phyloP scores from a whole-genome alignment of 73 alveolate species.

The Effrenium voratum region DNA sequence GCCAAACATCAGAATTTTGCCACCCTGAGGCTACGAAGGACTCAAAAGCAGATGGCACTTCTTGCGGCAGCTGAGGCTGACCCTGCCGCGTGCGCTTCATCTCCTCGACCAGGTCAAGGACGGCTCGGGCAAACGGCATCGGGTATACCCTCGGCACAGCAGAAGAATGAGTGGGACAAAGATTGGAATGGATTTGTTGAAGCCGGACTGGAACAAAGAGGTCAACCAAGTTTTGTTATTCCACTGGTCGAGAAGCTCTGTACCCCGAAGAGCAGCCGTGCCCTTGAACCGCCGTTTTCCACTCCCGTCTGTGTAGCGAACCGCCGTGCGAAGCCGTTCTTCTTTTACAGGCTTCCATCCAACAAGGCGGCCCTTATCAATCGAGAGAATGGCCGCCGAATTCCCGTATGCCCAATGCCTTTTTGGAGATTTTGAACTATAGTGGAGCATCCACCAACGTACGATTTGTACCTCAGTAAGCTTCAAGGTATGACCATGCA shows the following conservation, averaged over 20 bases:
- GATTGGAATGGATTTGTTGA: too few species aligned
- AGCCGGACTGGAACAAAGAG: neutral
- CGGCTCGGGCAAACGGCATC: neutral
- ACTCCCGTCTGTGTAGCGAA: neutral
- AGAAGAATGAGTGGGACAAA: neutral
- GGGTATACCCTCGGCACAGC: conserved; percentile 28
- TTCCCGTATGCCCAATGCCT: neutral
- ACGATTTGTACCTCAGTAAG: neutral
- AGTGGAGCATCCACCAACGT: neutral
- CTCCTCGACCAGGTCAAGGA: neutral
- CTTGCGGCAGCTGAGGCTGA: neutral
- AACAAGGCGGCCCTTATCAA: neutral
- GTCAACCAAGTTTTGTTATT: neutral
- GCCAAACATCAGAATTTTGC: neutral
- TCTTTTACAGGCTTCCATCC: neutral
- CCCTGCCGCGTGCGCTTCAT: neutral
- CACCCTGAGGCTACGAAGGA: neutral
- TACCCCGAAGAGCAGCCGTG: neutral
- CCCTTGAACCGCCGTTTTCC: neutral
- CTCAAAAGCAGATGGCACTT: neutral
- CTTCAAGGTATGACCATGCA: neutral
- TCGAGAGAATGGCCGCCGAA: neutral
- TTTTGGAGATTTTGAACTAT: neutral
- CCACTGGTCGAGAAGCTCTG: neutral
- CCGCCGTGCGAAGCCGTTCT: neutral